These are phyloP conservation scores for Claviceps arundinis DNA, from an alignment of 2,329 filamentous ascomycete species.

Conservation along the genomic window DNA sequence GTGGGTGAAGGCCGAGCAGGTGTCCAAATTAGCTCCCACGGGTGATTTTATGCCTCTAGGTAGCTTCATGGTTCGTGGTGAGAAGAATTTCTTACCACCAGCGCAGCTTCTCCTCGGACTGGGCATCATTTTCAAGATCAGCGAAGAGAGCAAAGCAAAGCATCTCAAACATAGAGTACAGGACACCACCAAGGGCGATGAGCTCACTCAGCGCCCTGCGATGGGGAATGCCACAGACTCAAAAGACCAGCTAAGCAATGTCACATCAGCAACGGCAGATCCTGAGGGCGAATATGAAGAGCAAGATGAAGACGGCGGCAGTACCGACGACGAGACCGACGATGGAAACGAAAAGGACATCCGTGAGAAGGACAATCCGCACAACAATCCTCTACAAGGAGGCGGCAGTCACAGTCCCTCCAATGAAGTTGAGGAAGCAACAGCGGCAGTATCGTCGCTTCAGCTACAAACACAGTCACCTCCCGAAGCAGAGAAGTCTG, in stretches of 20 bases:
- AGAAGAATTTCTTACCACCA: slow-evolving; percentile 84
- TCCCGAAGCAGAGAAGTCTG: background rate
- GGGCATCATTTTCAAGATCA: slow-evolving; percentile 76
- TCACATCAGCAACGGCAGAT: slow-evolving; percentile 13
- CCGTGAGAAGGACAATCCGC: slow-evolving; percentile 13
- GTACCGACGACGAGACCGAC: slow-evolving; percentile 17
- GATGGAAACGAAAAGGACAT: slow-evolving; percentile 8
- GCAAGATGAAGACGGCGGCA: slow-evolving; percentile 9
- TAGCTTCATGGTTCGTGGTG: slow-evolving; percentile 67
- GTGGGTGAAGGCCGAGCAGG: slow-evolving; percentile 87
- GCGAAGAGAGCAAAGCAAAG: slow-evolving; percentile 69
- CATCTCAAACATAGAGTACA: slow-evolving; percentile 55
- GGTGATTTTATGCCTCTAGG: slow-evolving; percentile 73
- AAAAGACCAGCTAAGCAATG: slow-evolving; percentile 7
- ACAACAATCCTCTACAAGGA: slow-evolving; percentile 26
- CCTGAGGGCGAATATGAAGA: slow-evolving; percentile 15
- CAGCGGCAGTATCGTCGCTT: slow-evolving; percentile 13
- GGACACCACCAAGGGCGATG: slow-evolving; percentile 9
- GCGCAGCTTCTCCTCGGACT: slow-evolving; percentile 80
- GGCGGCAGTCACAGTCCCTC: slow-evolving; percentile 10
- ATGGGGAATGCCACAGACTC: slow-evolving; percentile 8
- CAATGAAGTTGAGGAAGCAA: slow-evolving; percentile 14
- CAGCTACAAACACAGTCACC: slow-evolving; percentile 11
- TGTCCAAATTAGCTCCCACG: slow-evolving; percentile 68
- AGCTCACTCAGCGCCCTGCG: slow-evolving; percentile 6